phyloP scores from a whole-genome alignment of 177 flowering plant species.

The Vitis hybrid region DNA sequence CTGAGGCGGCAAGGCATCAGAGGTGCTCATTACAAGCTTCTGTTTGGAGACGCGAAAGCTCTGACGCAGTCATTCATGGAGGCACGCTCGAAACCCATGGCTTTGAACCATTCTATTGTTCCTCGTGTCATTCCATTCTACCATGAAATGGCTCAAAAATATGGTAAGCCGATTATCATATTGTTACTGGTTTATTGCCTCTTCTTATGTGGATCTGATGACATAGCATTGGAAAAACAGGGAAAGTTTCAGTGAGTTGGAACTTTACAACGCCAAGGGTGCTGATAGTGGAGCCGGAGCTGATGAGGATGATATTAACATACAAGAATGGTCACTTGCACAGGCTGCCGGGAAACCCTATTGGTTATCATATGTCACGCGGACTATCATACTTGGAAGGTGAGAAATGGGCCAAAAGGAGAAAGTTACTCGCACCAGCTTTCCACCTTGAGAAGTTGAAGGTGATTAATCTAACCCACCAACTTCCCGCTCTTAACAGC shows the following conservation, averaged over 20 bases:
- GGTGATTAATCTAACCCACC: slow-evolving; percentile 6
- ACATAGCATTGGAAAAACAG: slow-evolving; percentile 12
- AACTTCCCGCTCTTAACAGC: too few relatives aligned
- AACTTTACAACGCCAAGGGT: slow-evolving; percentile 41
- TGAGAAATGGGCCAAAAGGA: slow-evolving; percentile 34
- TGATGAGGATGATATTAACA: slow-evolving; percentile 29
- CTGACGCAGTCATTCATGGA: slow-evolving; percentile 11
- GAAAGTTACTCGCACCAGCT: slow-evolving; percentile 36
- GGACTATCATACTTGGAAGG: slow-evolving; percentile 36
- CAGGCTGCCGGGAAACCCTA: slow-evolving; percentile 33
- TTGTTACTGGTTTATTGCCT: too few relatives aligned
- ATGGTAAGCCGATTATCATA: slow-evolving; percentile 26
- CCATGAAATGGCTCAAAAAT: slow-evolving; percentile 21
- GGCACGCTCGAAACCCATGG: slow-evolving; percentile 47
- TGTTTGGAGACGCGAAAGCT: slow-evolving; percentile 44
- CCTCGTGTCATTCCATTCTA: slow-evolving; percentile 41
- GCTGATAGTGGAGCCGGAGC: slow-evolving; percentile 37
- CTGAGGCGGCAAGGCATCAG: slow-evolving; percentile 38
- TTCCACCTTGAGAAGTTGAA: slow-evolving; percentile 34
- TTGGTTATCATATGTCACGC: slow-evolving; percentile 1
- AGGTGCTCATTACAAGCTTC: slow-evolving; percentile 39
- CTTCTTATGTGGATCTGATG: not conserved
- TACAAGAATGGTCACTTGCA: slow-evolving; percentile 33
- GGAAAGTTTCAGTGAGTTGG: slow-evolving; percentile 31
- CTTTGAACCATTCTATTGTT: slow-evolving; percentile 34